Evolutionary conservation across 345 rosid species (phyloP), one percentile per base, ranked within the genome.

Genomic region (Lepidium didymum): DNA sequence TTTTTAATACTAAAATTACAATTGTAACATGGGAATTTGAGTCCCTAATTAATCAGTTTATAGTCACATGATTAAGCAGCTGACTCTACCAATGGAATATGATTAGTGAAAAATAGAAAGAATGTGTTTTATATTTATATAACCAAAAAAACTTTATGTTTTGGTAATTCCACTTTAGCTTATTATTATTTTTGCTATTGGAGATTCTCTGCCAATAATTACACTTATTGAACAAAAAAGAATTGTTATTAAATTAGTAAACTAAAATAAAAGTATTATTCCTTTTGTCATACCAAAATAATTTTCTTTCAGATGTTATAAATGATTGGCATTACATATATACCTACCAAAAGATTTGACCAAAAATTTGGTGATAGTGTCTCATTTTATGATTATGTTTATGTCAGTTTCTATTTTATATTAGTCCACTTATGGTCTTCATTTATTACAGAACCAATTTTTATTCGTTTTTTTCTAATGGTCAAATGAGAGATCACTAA

Each of bases 301-400:
- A 65, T 37, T 74, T 37, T n/a, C n/a, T 74, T 68, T 62, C 69
- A 74, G 78, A 74, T 74, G 69, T 55, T 53, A 27, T 33, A 55
- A 79, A 83, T 77, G 68, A 81, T 77, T 79, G 73, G 49, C 60
- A 61, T 68, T 68, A 62, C 74, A 75, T 45, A 75, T 62, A 68
- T 68, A 75, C 64, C 78, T 54, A 81, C 70, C 75, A 69, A 56
- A 73, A 70, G 52, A 52, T 70, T 62, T 79, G 77, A 75, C 75
- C 75, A 63, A 31, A 19, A 38, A 38, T 71, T 62, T 49, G 69
- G 72, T 56, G 68, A 64, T 77, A 59, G 68, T 72, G 70, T 75
- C 46, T 33, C 31, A 47, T 56, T 49, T 40, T 18, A 56, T 57
- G 60, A 62, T 74, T 67, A 25, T 25, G 41, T 14, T 29, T 54